Base-by-base conservation (phyloP, 192 early-diverging fungal genomes). In the Fimicolochytrium jonesii region DNA sequence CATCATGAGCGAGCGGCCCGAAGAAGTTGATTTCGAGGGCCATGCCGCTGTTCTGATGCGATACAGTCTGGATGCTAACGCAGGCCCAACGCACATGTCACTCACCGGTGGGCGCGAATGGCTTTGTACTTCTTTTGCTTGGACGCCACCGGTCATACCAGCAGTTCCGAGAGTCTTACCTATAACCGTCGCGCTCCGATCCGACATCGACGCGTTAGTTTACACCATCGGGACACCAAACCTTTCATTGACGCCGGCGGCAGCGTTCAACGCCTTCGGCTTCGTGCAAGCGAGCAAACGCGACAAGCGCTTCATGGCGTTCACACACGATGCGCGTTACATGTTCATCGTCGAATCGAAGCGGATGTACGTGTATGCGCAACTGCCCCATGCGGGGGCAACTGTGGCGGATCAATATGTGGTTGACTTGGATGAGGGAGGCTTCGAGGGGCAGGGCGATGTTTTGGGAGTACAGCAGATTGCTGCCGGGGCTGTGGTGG, bases 1-100 rank as follows among this genome's bases (percentile, higher is more conserved):
- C 20, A 54, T 55, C 4, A 41, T 62, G 23, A 68, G 66, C 2
- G 71, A 73, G 33, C 58, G 30, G 11, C 55, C 66, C 18, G 71
- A 73, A 51, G 61, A 53, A 2, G 59, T 73, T 0, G 71, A 73
- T 43, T 73, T 73, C 64, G 65, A 73, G 20, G 58, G 59, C 32
- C 15, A 30, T 23, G 13, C 58, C 10, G 59, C 44, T 4, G 25
- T 29, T 7, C 31, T 68, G 13, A 42, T 31, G 20, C 49, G 67
- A 2, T 61, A 47, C 15, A 53, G 10, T 10, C 0, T 10, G 15
- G 31, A 4, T 20, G 2, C 41, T 5, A 35, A 9, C 29, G 31
- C 43, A 7, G 17, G 37, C 25, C 28, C 47, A 0, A 67, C 57
- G 20, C 56, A 59, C 48, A 22, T 60, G 9, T 22, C 31, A 13